Evolutionary conservation across 352 stramenopile species (phyloP).

Genomic region (Globisporangium yorkense): DNA sequence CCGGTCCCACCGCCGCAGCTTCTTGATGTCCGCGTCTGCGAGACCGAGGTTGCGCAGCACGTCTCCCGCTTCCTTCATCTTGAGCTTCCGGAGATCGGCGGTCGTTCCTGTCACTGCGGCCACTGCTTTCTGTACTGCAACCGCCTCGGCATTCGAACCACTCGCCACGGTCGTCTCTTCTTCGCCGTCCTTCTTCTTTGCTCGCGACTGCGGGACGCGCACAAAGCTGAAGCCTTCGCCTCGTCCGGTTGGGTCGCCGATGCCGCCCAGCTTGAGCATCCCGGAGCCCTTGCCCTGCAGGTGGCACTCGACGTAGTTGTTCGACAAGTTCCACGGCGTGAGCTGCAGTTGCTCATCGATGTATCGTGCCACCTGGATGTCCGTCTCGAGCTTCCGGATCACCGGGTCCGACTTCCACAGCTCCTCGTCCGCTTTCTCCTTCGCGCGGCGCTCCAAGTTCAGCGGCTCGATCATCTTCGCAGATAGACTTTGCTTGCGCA

Average conservation of each 20-base stretch:
- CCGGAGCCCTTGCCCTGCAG: constrained; percentile 79
- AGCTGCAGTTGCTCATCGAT: constrained; percentile 77
- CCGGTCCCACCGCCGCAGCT: constrained; percentile 75
- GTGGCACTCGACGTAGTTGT: constrained; percentile 85
- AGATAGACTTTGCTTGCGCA: constrained; percentile 52
- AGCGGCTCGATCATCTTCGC: constrained; percentile 42
- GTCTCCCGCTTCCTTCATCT: constrained; percentile 82
- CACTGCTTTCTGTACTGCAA: constrained; percentile 70
- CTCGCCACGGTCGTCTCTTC: constrained; percentile 12
- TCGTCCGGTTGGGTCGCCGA: constrained; percentile 73
- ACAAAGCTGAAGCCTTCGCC: constrained; percentile 86
- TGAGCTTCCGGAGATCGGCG: constrained; percentile 80
- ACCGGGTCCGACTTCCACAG: constrained; percentile 67
- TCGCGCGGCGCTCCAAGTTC: constrained; percentile 41
- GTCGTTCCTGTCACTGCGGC: constrained; percentile 78
- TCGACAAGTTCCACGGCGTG: constrained; percentile 80
- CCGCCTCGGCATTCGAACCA: constrained; percentile 33
- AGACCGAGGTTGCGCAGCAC: constrained; percentile 76
- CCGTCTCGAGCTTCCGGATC: constrained; percentile 65
- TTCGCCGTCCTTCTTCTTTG: constrained; percentile 78
- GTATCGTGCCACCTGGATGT: constrained; percentile 79
- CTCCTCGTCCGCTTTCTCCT: constrained; percentile 59
- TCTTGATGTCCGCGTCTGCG: constrained; percentile 76
- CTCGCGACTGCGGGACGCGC: constrained; percentile 64
- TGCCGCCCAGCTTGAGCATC: constrained; percentile 74